Base-by-base conservation (phyloP, 306 rosid genomes). In the Hylodesmum podocarpum region DNA sequence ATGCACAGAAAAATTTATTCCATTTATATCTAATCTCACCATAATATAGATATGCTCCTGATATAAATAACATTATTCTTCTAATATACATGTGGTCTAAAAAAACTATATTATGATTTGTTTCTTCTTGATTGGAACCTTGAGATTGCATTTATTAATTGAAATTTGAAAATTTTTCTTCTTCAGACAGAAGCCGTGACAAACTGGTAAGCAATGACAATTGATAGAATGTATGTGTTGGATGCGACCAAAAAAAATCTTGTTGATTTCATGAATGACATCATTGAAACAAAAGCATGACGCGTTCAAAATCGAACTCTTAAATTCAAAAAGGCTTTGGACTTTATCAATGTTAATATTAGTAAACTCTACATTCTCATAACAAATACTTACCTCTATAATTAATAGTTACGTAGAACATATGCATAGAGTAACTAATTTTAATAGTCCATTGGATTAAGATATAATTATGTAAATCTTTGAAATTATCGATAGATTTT, bases 211-310 rank as follows among this genome's bases (percentile, higher is more conserved):
- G 29, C 61, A 8, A 13, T 24, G 72, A 7, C 22, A 66, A 28
- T 19, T n/a, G n/a, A n/a, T n/a, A n/a, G n/a, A n/a, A n/a, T n/a
- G n/a, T n/a, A n/a, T n/a, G 13, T 1, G 37, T 6, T 61, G 14
- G 31, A 31, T 75, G 59, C 9, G 41, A 19, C 25, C 25, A 46
- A 28, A 15, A 53, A 12, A 53, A 53, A 55, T 37, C 3, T 6
- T 8, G 4, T n/a, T 46, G 51, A 15, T 12, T 16, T 6, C 29
- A 0, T 18, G 58, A 4, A 28, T 83, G 86, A 87, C 88, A 82
- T 82, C 94, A 84, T 55, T 65, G 36, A 33, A 39, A 74, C 89
- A 82, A 59, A 82, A 87, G 88, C 90, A 79, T 91, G 90, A 87
- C 87, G 83, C 49, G 1, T 8, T 13, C 4, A n/a, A 10, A 64